Evolutionary conservation across 352 stramenopile species (phyloP).

Genomic region (Phytopythium montanum): DNA sequence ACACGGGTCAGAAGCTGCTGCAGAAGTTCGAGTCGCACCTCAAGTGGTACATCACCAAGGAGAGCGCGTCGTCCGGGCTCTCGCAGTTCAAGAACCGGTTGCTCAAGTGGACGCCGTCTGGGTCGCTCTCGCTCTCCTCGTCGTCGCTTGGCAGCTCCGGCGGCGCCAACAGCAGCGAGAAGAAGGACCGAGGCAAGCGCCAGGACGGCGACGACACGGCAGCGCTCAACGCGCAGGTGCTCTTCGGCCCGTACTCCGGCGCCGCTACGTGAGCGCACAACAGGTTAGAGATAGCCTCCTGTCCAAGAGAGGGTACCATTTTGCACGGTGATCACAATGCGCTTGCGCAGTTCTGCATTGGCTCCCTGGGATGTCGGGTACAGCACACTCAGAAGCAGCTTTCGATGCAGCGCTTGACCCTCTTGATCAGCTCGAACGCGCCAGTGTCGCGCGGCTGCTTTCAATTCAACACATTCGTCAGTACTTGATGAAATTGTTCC

Average conservation of each 20-base stretch:
- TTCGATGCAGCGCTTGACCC: conserved; percentile 68
- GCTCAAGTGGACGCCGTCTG: conserved; percentile 68
- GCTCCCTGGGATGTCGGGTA: not conserved
- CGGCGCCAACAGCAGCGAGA: conserved; percentile 19
- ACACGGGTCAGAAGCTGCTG: conserved; percentile 75
- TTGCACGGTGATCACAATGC: not conserved
- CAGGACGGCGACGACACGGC: conserved; percentile 57
- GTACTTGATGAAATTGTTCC: not conserved
- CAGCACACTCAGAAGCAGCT: conserved; percentile 23
- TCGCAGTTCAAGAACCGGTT: conserved; percentile 88
- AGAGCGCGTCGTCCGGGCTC: conserved; percentile 74
- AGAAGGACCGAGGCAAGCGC: conserved; percentile 62
- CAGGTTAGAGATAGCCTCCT: not conserved
- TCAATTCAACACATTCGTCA: not conserved
- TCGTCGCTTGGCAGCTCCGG: not conserved
- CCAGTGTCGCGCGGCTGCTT: conserved; percentile 76
- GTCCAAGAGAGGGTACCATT: not conserved
- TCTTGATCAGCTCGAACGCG: conserved; percentile 58
- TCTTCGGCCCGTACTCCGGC: conserved; percentile 77
- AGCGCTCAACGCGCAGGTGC: conserved; percentile 58
- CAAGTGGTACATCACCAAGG: conserved; percentile 81
- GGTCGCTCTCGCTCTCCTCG: conserved; percentile 12
- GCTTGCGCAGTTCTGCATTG: not conserved
- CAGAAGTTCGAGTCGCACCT: conserved; percentile 83
- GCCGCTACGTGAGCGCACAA: conserved; percentile 14